Conservation (phyloP, 805 yeast genomes). For the Pichia manshurica region DNA sequence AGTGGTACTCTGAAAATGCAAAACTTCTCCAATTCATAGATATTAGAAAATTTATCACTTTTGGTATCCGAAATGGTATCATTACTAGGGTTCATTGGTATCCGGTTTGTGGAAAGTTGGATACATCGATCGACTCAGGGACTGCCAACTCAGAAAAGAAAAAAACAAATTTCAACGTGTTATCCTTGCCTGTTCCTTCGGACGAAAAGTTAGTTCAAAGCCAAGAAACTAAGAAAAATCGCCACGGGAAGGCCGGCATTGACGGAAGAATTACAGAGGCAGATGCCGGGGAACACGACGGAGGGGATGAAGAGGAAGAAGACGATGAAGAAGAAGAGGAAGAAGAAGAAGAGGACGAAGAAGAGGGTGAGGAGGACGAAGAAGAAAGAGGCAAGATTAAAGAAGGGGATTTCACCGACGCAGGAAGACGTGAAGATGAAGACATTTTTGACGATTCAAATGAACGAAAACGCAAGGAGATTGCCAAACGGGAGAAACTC, state of each 20-base stretch:
- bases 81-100: constrained; percentile 76
- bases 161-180: background rate
- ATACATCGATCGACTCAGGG: constrained; percentile 25
- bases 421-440: constrained; percentile 6
- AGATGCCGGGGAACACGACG: background rate
- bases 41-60: constrained; percentile 74
- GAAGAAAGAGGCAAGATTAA: background rate
- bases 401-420: background rate
- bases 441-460: constrained; percentile 5
- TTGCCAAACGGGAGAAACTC: constrained; percentile 15
- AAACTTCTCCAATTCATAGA: constrained; percentile 61
- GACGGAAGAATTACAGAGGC: background rate
- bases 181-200: background rate
- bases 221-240: background rate
- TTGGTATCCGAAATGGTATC: constrained; percentile 78
- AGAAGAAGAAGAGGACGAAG: background rate
- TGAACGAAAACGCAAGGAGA: constrained; percentile 17
- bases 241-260: background rate
- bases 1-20: constrained; percentile 73
- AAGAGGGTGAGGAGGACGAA: background rate
- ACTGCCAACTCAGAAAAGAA: background rate
- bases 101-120: constrained; percentile 50
- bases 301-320: background rate
- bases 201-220: background rate
- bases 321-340: background rate